phyloP scores from a whole-genome alignment of 2,329 filamentous ascomycete species.

The Cladobotryum mycophilum region DNA sequence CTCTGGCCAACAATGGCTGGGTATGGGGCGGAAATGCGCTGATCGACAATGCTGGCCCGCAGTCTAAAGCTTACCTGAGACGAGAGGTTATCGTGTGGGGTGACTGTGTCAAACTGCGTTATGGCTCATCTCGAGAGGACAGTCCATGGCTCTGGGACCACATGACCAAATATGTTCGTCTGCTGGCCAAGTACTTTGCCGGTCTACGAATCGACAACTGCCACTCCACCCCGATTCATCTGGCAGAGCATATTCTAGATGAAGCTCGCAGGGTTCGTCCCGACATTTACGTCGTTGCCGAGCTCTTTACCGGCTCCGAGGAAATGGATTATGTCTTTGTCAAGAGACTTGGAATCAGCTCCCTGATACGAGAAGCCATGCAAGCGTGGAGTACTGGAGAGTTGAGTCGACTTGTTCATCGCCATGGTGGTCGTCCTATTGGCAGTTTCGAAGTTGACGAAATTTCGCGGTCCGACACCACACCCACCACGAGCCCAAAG shows the following conservation, averaged over 20 bases:
- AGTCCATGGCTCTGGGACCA: conserved; percentile 93
- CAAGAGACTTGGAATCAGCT: conserved; percentile 83
- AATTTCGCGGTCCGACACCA: conserved; percentile 56
- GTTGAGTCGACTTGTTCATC: conserved; percentile 85
- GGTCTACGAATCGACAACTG: conserved; percentile 98
- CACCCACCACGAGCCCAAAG: conserved; percentile 25
- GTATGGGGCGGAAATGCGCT: conserved; percentile 96
- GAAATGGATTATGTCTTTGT: conserved; percentile 96
- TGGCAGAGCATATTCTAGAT: conserved; percentile 91
- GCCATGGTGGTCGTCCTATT: conserved; percentile 87
- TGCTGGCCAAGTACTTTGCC: conserved; percentile 90
- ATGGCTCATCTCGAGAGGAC: conserved; percentile 72
- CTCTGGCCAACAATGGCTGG: conserved; percentile 94
- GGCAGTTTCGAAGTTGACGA: conserved; percentile 97
- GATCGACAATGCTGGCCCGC: conserved; percentile 84
- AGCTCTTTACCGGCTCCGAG: conserved; percentile 92
- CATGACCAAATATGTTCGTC: conserved; percentile 86
- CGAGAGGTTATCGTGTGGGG: conserved; percentile 97
- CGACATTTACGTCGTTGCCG: conserved; percentile 85
- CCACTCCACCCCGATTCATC: conserved; percentile 89
- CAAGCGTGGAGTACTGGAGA: conserved; percentile 95
- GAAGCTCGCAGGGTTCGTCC: conserved; percentile 84
- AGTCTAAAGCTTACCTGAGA: conserved; percentile 88
- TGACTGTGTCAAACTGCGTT: conserved; percentile 94
- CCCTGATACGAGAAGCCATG: conserved; percentile 95